Evolutionary conservation across 192 early-diverging fungal species (phyloP).

Genomic region (Gonapodya prolifera): DNA sequence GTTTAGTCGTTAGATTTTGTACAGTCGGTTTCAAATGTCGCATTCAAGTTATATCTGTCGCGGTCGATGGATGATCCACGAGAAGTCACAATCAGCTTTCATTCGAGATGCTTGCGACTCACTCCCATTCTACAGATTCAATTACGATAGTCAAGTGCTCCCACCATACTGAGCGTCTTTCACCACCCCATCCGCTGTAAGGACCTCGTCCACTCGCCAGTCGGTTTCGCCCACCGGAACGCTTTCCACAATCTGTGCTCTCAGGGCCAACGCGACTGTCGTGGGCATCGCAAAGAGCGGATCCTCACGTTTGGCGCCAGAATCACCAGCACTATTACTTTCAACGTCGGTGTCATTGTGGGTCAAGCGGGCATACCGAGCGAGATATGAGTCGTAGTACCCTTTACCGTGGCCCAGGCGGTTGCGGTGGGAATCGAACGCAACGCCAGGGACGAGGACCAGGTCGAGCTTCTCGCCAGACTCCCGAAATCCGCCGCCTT

Average conservation of each 20-base stretch:
- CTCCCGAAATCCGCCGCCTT: neutral
- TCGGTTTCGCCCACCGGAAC: neutral
- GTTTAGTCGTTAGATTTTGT: no score
- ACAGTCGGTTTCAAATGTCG: no score
- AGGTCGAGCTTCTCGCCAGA: conserved; percentile 34
- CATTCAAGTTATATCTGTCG: no score
- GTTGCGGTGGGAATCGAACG: conserved; percentile 40
- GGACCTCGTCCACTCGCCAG: neutral
- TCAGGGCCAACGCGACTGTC: neutral
- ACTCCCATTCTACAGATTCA: no score
- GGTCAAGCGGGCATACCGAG: neutral
- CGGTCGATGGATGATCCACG: no score
- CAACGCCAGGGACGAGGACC: conserved; percentile 47
- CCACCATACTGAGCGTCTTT: neutral
- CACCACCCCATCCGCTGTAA: neutral
- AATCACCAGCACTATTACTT: no score
- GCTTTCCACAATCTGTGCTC: neutral
- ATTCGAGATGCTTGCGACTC: no score
- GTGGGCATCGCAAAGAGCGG: neutral
- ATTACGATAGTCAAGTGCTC: no score
- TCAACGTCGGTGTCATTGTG: neutral
- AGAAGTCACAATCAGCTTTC: no score
- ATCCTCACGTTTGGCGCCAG: no score
- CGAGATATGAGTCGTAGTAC: conserved; percentile 12
- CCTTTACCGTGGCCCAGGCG: conserved; percentile 54